Percentiles rank a stretch among this genome's conserved stretches.
phyloP scores from a whole-genome alignment of 805 yeast species.

The Schwanniomyces vanrijiae region DNA sequence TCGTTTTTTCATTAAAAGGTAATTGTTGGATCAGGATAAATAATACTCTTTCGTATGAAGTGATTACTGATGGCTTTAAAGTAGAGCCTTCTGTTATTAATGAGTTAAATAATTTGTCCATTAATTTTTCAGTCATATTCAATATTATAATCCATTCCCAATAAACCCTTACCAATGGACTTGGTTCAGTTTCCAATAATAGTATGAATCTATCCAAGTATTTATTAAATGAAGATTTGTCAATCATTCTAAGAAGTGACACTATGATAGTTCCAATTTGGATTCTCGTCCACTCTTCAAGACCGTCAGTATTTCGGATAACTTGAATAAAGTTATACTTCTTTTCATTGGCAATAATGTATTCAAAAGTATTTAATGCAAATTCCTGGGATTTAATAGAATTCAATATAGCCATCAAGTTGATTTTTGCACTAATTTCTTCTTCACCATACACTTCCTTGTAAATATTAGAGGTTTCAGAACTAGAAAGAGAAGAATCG shows the following conservation, averaged over 20 bases:
- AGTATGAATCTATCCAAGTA: constrained; percentile 34
- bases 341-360: constrained; percentile 35
- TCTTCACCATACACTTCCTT: constrained; percentile 51
- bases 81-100: constrained; percentile 18
- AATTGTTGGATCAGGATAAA: constrained; percentile 52
- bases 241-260: constrained; percentile 13
- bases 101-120: constrained; percentile 15
- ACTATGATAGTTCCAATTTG: constrained; percentile 53
- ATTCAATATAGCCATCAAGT: constrained; percentile 48
- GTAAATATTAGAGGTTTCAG: constrained; percentile 36
- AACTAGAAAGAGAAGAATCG: constrained; percentile 42
- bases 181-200: constrained; percentile 55
- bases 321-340: constrained; percentile 49
- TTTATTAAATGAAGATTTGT: constrained; percentile 2
- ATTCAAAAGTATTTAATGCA: constrained; percentile 31
- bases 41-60: constrained; percentile 65
- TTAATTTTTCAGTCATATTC: constrained; percentile 25
- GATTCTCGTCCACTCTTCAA: constrained; percentile 67
- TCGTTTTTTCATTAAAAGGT: constrained; percentile 19
- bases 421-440: constrained; percentile 56
- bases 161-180: constrained; percentile 74
- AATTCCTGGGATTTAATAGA: constrained; percentile 25
- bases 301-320: constrained; percentile 59
- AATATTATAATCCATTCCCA: constrained; percentile 76
- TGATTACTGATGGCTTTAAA: constrained; percentile 51